Evolutionary conservation across 2,329 filamentous ascomycete genomes (phyloP).

Genomic region (Hypoxylon sp.): DNA sequence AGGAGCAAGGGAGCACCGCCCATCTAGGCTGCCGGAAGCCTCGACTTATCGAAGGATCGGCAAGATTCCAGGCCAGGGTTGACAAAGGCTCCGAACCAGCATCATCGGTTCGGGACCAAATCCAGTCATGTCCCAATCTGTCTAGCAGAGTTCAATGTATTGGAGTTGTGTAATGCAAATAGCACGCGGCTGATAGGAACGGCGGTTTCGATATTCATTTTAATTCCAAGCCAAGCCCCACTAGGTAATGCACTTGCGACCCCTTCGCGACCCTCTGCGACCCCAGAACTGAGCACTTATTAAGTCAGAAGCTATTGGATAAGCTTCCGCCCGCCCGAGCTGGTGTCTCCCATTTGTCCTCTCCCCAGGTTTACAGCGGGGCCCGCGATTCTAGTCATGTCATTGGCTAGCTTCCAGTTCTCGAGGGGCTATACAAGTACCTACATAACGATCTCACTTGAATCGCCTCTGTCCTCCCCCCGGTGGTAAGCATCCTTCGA

Average conservation of each 20-base stretch:
- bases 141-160: slow-evolving; percentile 13
- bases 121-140: slow-evolving; percentile 17
- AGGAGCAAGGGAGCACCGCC: slow-evolving; percentile 5
- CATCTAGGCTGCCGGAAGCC: not conserved
- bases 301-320: slow-evolving; percentile 23
- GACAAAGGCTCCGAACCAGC: slow-evolving; percentile 8
- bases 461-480: slow-evolving; percentile 14
- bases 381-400: not conserved
- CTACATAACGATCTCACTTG: slow-evolving; percentile 21
- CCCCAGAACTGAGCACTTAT: slow-evolving; percentile 8
- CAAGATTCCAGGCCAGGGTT: slow-evolving; percentile 6
- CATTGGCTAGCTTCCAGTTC: slow-evolving; percentile 27
- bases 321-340: slow-evolving; percentile 46
- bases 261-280: slow-evolving; percentile 9
- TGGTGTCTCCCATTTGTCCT: slow-evolving; percentile 42
- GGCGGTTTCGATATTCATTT: slow-evolving; percentile 26
- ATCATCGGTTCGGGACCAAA: slow-evolving; percentile 23
- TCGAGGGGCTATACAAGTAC: slow-evolving; percentile 22
- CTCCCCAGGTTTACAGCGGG: slow-evolving; percentile 40
- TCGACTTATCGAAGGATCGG: slow-evolving; percentile 24
- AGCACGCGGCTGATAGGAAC: slow-evolving; percentile 33
- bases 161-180: not conserved
- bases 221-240: slow-evolving; percentile 29
- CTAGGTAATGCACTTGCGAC: slow-evolving; percentile 9
- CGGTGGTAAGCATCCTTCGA: slow-evolving; percentile 32